Conservation (phyloP, 1,139 yeast species). For the Sugiyamaella pinicola region DNA sequence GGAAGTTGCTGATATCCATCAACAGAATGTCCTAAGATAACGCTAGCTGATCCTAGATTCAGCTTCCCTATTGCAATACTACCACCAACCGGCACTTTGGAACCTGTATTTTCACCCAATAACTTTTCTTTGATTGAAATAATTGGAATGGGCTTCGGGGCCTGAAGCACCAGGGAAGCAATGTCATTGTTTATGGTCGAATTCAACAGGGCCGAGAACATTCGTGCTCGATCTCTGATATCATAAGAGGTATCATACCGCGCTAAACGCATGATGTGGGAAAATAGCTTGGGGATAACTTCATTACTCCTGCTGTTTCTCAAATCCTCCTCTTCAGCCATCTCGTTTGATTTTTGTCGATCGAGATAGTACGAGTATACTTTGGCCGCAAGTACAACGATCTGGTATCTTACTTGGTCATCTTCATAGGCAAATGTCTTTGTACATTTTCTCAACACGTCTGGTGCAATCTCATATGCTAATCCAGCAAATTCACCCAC, state of each 20-base stretch:
- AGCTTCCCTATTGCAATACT: conserved; percentile 29
- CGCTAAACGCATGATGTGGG: conserved; percentile 61
- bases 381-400: conserved; percentile 74
- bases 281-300: conserved; percentile 58
- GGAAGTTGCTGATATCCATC: conserved; percentile 40
- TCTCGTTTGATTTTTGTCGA: conserved; percentile 23
- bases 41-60: conserved; percentile 41
- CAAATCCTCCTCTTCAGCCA: conserved; percentile 24
- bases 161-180: conserved; percentile 77
- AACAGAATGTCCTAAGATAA: conserved; percentile 40
- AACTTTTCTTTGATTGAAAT: conserved; percentile 31
- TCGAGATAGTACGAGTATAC: conserved; percentile 58
- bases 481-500: conserved; percentile 72
- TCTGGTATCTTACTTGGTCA: conserved; percentile 67
- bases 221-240: conserved; percentile 82
- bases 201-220: conserved; percentile 56
- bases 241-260: conserved; percentile 77
- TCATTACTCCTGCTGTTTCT: conserved; percentile 38
- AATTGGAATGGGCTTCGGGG: conserved; percentile 64
- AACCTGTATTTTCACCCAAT: conserved; percentile 2
- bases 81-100: neutral
- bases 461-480: conserved; percentile 68
- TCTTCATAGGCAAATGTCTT: conserved; percentile 59
- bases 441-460: conserved; percentile 65
- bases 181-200: conserved; percentile 48